Evolutionary conservation across 1,284 basidiomycete species (phyloP).

Genomic region (Malassezia psittaci): DNA sequence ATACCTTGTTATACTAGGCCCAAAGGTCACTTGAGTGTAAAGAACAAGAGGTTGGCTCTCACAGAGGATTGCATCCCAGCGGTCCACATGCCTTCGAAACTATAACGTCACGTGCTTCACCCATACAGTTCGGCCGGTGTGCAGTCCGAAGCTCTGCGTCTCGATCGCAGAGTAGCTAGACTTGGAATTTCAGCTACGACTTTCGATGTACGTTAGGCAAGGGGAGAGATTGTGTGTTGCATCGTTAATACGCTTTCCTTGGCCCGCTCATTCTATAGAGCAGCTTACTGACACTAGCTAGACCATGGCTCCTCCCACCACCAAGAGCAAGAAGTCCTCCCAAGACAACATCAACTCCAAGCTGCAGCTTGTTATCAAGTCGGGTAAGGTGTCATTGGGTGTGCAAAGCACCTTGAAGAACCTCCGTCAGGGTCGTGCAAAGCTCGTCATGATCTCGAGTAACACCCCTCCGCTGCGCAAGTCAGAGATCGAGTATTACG

Average conservation of each 20-base stretch:
- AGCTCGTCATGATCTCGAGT: constrained; percentile 95
- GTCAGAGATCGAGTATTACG: constrained; percentile 99
- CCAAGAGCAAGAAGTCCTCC: constrained; percentile 68
- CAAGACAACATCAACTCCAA: constrained; percentile 85
- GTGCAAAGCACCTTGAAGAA: constrained; percentile 69
- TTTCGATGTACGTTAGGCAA: constrained; percentile 8
- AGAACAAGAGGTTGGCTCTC: constrained; percentile 6
- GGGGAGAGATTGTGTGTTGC: background rate
- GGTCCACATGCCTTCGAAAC: constrained; percentile 4
- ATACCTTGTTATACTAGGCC: constrained; percentile 12
- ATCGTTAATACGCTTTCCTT: too few species aligned
- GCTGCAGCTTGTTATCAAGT: constrained; percentile 96
- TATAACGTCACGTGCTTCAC: constrained; percentile 12
- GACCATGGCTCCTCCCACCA: constrained; percentile 69
- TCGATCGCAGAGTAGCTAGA: too few species aligned
- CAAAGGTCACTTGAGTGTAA: constrained; percentile 16
- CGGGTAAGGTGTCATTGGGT: constrained; percentile 50
- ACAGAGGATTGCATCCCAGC: background rate
- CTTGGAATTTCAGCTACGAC: constrained; percentile 7
- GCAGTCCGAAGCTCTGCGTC: too few species aligned
- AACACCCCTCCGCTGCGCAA: constrained; percentile 98
- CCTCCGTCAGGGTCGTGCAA: constrained; percentile 97
- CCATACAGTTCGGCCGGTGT: constrained; percentile 12
- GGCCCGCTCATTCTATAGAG: background rate
- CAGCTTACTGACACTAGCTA: constrained; percentile 12